These are phyloP conservation scores for Suhomyces bribrorum DNA, from an alignment of 1,139 yeast species.

Conservation along the genomic window DNA sequence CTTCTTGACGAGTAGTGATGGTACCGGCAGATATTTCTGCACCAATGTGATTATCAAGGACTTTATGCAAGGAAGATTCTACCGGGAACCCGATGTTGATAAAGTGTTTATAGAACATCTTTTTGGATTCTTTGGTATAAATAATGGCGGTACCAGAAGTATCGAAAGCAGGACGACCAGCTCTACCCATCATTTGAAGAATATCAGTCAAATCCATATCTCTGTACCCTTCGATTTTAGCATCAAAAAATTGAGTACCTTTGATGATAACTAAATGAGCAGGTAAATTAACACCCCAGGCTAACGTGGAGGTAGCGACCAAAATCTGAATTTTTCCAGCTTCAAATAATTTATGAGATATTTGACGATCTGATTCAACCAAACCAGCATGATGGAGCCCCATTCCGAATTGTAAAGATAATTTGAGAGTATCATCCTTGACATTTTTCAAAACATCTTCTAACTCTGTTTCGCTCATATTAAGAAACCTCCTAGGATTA, in stretches of 20 bases:
- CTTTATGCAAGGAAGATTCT: slow-evolving; percentile 91
- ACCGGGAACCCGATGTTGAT: slow-evolving; percentile 96
- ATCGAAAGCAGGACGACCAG: slow-evolving; percentile 97
- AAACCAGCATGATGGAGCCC: slow-evolving; percentile 98
- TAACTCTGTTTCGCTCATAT: slow-evolving; percentile 75
- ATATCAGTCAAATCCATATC: slow-evolving; percentile 94
- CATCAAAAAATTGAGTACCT: slow-evolving; percentile 88
- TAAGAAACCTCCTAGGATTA: slow-evolving; percentile 83
- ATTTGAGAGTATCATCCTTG: slow-evolving; percentile 82
- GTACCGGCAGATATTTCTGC: slow-evolving; percentile 94
- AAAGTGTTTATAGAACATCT: slow-evolving; percentile 90
- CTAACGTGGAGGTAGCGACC: slow-evolving; percentile 92
- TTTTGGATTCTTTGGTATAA: slow-evolving; percentile 88
- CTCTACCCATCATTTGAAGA: slow-evolving; percentile 88
- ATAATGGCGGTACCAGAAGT: slow-evolving; percentile 95
- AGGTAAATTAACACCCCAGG: slow-evolving; percentile 97
- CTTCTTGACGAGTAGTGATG: slow-evolving; percentile 78
- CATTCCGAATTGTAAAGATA: slow-evolving; percentile 91
- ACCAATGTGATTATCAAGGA: slow-evolving; percentile 91
- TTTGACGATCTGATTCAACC: slow-evolving; percentile 84
- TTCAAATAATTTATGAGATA: slow-evolving; percentile 85
- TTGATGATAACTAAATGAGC: slow-evolving; percentile 92
- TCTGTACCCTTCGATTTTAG: slow-evolving; percentile 74
- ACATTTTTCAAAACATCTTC: slow-evolving; percentile 63
- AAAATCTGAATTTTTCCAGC: slow-evolving; percentile 83